Conservation (phyloP, 768 basidiomycete species). For the Podaxis sp. region DNA sequence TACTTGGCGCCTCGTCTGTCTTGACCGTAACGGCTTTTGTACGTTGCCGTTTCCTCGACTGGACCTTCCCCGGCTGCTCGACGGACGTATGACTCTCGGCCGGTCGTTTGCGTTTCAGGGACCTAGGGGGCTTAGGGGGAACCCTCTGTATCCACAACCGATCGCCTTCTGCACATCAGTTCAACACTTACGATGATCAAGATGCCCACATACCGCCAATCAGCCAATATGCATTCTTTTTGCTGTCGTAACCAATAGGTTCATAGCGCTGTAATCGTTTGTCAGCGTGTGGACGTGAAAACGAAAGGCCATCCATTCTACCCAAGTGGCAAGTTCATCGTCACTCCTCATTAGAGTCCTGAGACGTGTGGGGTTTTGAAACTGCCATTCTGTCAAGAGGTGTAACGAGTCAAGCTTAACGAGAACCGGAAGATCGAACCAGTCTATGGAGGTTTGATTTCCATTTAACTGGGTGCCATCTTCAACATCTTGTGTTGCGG, state of each 20-base stretch:
- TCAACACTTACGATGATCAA: not conserved
- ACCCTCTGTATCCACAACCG: conserved; percentile 87
- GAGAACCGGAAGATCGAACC: conserved; percentile 71
- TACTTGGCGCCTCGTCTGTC: conserved; percentile 20
- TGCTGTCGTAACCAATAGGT: conserved; percentile 81
- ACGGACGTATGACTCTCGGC: conserved; percentile 15
- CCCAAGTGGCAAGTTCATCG: conserved; percentile 79
- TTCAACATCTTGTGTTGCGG: conserved; percentile 13
- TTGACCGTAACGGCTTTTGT: conserved; percentile 3
- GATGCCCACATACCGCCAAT: conserved; percentile 61
- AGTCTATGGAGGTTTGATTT: conserved; percentile 49
- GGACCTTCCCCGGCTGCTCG: conserved; percentile 17
- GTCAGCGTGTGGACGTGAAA: conserved; percentile 11
- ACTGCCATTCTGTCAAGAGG: conserved; percentile 81
- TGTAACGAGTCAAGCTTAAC: conserved; percentile 75
- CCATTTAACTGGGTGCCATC: conserved; percentile 14
- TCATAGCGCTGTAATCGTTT: conserved; percentile 63
- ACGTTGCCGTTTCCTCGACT: conserved; percentile 25
- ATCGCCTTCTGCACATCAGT: conserved; percentile 48
- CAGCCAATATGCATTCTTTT: conserved; percentile 81
- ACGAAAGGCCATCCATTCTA: conserved; percentile 31
- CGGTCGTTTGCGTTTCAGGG: conserved; percentile 42
- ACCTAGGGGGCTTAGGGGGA: conserved; percentile 45
- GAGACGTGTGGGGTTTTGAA: conserved; percentile 72
- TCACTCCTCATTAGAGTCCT: conserved; percentile 75